Conservation (phyloP, 768 basidiomycete genomes). For the Hysterangium stoloniferum region DNA sequence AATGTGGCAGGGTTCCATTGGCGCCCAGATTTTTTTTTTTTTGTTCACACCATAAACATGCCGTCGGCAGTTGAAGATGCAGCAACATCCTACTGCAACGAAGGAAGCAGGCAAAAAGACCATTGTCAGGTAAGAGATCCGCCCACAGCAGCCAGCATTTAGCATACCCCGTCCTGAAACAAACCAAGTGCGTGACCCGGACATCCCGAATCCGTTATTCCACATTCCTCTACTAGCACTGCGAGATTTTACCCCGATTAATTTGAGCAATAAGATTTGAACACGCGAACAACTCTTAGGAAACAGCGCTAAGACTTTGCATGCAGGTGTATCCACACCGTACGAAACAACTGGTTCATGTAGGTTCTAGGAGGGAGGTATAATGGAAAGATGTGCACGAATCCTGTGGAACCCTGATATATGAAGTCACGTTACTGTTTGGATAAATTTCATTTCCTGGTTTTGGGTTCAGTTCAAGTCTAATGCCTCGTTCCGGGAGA, state of each 20-base stretch:
- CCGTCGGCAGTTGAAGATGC: constrained; percentile 13
- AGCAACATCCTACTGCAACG: constrained; percentile 22
- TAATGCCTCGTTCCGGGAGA: constrained; percentile 13
- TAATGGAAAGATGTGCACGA: constrained; percentile 54
- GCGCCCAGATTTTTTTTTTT: constrained; percentile 1
- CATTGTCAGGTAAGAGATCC: constrained; percentile 52
- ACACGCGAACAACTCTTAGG: constrained; percentile 3
- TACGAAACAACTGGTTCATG: constrained; percentile 39
- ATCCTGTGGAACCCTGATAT: constrained; percentile 50
- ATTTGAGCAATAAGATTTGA: constrained; percentile 3
- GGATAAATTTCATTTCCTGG: constrained; percentile 42
- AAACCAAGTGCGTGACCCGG: constrained; percentile 9
- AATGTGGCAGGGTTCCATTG: constrained; percentile 6
- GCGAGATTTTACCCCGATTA: neutral
- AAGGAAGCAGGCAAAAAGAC: constrained; percentile 52
- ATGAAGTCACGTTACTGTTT: constrained; percentile 31
- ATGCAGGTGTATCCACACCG: constrained; percentile 27
- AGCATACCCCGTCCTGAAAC: constrained; percentile 25
- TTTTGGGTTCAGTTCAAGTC: constrained; percentile 11
- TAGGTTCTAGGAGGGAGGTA: constrained; percentile 46
- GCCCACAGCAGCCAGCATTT: constrained; percentile 21
- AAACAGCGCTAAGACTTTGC: neutral
- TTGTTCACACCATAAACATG: constrained; percentile 10
- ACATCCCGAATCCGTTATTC: constrained; percentile 8
- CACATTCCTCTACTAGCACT: constrained; percentile 9